A percentile compares a stretch with the other conserved stretches of the same genome.
phyloP scores from a whole-genome alignment of 73 alveolate species.

The Paramecium biaurelia region DNA sequence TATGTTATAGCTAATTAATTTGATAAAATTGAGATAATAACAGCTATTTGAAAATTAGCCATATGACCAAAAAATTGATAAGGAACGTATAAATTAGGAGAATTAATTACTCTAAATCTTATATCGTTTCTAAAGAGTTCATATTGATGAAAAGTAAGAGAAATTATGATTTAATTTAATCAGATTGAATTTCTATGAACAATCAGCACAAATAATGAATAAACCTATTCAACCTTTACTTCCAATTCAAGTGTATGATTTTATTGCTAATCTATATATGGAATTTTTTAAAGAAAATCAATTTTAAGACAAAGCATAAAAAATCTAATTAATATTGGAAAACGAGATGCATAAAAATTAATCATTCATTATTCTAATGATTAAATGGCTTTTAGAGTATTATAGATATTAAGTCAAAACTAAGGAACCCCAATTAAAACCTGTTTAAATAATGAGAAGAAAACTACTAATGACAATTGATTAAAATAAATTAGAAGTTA shows the following conservation, averaged over 20 bases:
- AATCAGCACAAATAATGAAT: slow-evolving; percentile 2
- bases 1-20: not conserved
- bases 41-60: not conserved
- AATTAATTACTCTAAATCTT: not conserved
- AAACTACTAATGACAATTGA: not conserved
- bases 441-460: not conserved
- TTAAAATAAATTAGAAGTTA: not conserved
- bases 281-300: not conserved
- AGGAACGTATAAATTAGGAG: not conserved
- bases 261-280: not conserved
- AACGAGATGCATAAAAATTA: not conserved
- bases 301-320: not conserved
- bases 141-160: slow-evolving; percentile 9
- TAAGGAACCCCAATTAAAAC: not conserved
- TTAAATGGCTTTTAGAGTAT: not conserved
- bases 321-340: not conserved
- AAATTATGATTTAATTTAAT: not conserved
- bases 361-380: not conserved
- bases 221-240: not conserved
- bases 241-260: slow-evolving; percentile 8
- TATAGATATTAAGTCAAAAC: not conserved
- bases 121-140: not conserved
- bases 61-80: not conserved
- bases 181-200: slow-evolving; percentile 24
- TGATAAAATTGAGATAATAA: not conserved